Percentiles rank a stretch among this genome's conserved stretches.
Evolutionary conservation across 2,329 filamentous ascomycete species (phyloP).

Genomic region (Thelonectria olida): DNA sequence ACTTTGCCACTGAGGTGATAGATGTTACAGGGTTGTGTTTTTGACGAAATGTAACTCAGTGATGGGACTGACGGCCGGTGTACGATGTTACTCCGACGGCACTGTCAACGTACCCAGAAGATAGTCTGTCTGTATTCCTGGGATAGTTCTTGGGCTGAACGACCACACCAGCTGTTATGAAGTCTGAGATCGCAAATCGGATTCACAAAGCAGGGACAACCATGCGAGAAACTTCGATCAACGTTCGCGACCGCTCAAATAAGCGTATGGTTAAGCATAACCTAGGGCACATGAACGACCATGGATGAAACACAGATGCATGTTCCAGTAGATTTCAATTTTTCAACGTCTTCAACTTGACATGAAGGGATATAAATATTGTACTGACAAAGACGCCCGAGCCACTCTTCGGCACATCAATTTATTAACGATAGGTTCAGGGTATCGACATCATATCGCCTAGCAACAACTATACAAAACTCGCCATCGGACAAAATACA

Average conservation of each 20-base stretch:
- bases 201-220: neutral
- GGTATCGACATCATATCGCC: constrained; percentile 21
- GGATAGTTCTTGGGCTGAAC: too few species aligned
- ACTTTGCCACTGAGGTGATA: neutral
- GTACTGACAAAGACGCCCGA: neutral
- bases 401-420: neutral
- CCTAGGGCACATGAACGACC: neutral
- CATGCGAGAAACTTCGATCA: neutral
- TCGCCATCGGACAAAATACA: constrained; percentile 4
- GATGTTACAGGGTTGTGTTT: neutral
- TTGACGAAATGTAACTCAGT: neutral
- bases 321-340: neutral
- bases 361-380: too few species aligned
- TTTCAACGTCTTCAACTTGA: neutral
- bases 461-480: constrained; percentile 1
- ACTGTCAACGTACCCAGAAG: too few species aligned
- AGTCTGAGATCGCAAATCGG: neutral
- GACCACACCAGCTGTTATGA: neutral
- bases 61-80: neutral
- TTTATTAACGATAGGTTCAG: constrained; percentile 13
- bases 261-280: neutral
- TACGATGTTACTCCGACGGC: too few species aligned
- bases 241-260: neutral
- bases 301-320: neutral
- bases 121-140: too few species aligned